phyloP scores from a whole-genome alignment of 495 filamentous ascomycete genomes.

The Penicillium malachiteum region DNA sequence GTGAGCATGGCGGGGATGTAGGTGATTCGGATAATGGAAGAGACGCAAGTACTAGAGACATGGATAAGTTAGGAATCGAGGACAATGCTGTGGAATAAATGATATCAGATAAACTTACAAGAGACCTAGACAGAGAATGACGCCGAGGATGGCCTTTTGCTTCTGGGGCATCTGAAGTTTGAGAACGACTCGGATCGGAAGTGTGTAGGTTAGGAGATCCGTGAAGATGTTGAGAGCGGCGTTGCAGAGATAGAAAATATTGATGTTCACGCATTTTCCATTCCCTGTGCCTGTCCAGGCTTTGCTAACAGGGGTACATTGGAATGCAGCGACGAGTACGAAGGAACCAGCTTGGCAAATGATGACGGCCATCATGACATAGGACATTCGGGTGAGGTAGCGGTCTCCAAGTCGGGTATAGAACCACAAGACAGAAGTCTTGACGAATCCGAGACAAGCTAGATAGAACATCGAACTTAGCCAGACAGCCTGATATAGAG shows the following conservation, averaged over 20 bases:
- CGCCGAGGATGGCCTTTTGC: slow-evolving; percentile 31
- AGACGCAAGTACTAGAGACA: slow-evolving; percentile 35
- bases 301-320: slow-evolving; percentile 34
- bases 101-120: slow-evolving; percentile 28
- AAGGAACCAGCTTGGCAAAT: slow-evolving; percentile 31
- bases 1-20: slow-evolving; percentile 40
- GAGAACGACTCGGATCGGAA: slow-evolving; percentile 43
- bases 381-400: slow-evolving; percentile 29
- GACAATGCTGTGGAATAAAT: neutral
- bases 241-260: slow-evolving; percentile 45
- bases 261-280: slow-evolving; percentile 47
- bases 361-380: slow-evolving; percentile 34
- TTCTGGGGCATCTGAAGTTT: slow-evolving; percentile 37
- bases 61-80: neutral
- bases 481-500: slow-evolving; percentile 31
- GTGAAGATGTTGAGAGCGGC: slow-evolving; percentile 52
- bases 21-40: slow-evolving; percentile 44
- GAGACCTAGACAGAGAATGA: slow-evolving; percentile 42
- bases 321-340: slow-evolving; percentile 39
- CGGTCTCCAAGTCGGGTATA: slow-evolving; percentile 41
- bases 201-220: slow-evolving; percentile 50
- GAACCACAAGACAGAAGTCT: slow-evolving; percentile 40
- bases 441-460: slow-evolving; percentile 39
- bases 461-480: slow-evolving; percentile 45
- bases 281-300: slow-evolving; percentile 27